Evolutionary conservation across 148 eudicot genomes (phyloP).

Genomic region (Rhododendron ovatum): DNA sequence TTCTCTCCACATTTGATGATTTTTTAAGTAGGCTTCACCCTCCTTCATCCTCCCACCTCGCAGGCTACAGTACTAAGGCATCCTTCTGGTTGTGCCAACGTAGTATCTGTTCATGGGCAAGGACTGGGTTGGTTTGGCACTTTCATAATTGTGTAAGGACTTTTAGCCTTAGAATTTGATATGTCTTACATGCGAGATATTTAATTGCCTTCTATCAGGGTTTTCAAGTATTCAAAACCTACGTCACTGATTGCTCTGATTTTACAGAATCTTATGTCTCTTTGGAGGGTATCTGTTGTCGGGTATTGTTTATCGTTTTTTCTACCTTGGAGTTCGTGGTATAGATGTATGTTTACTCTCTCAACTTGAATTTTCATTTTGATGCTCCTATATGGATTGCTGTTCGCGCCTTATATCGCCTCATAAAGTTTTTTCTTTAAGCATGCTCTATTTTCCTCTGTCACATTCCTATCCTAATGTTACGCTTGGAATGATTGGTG

Average conservation of each 20-base stretch:
- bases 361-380: background rate
- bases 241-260: conserved; percentile 13
- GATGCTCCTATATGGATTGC: background rate
- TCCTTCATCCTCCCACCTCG: background rate
- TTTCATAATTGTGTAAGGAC: conserved; percentile 60
- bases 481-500: background rate
- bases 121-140: conserved; percentile 87
- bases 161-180: background rate
- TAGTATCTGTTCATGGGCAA: conserved; percentile 38
- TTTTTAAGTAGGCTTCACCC: background rate
- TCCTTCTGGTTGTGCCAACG: conserved; percentile 83
- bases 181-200: background rate
- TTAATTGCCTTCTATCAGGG: background rate
- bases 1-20: background rate
- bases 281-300: conserved; percentile 63
- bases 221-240: background rate
- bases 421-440: background rate
- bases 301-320: conserved; percentile 68
- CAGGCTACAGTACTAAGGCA: conserved; percentile 76
- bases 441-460: background rate
- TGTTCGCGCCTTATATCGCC: background rate
- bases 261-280: conserved; percentile 55
- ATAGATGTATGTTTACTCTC: conserved; percentile 59
- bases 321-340: conserved; percentile 69
- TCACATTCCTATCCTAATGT: background rate